phyloP scores from a whole-genome alignment of 768 basidiomycete species.

The Pisolithus tinctorius region DNA sequence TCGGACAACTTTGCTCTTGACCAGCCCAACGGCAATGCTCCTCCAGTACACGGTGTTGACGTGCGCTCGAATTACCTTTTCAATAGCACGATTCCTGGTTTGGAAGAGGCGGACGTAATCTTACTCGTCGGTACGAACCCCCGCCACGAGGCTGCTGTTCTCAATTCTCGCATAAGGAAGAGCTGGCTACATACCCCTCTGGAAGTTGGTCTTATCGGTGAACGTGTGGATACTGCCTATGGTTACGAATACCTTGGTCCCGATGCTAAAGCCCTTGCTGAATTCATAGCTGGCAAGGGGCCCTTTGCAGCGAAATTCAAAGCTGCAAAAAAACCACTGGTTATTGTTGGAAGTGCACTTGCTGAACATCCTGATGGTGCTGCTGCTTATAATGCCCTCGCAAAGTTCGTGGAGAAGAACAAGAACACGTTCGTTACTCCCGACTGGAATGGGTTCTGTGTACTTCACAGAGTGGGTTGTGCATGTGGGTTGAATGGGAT shows the following conservation, averaged over 20 bases:
- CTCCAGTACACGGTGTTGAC: conserved; percentile 79
- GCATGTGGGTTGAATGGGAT: background rate
- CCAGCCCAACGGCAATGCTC: conserved; percentile 54
- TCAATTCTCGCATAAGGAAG: conserved; percentile 96
- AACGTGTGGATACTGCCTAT: conserved; percentile 86
- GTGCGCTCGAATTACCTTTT: conserved; percentile 95
- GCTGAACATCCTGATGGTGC: conserved; percentile 81
- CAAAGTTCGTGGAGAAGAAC: conserved; percentile 76
- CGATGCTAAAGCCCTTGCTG: conserved; percentile 64
- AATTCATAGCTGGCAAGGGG: conserved; percentile 73
- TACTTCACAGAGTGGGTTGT: conserved; percentile 78
- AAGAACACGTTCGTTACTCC: conserved; percentile 69
- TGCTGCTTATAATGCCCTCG: conserved; percentile 67
- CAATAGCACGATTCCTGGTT: conserved; percentile 85
- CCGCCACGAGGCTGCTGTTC: conserved; percentile 91
- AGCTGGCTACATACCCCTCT: conserved; percentile 84
- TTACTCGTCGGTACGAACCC: conserved; percentile 96
- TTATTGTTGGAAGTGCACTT: conserved; percentile 87
- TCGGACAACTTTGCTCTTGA: conserved; percentile 92
- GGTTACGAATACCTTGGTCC: conserved; percentile 88
- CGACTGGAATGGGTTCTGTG: conserved; percentile 93
- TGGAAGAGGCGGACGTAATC: conserved; percentile 88
- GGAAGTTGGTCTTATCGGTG: conserved; percentile 86
- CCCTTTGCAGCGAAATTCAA: conserved; percentile 83
- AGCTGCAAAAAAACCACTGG: conserved; percentile 82